Evolutionary conservation across 208 protist species (phyloP).

Genomic region (Crithidia bombi): DNA sequence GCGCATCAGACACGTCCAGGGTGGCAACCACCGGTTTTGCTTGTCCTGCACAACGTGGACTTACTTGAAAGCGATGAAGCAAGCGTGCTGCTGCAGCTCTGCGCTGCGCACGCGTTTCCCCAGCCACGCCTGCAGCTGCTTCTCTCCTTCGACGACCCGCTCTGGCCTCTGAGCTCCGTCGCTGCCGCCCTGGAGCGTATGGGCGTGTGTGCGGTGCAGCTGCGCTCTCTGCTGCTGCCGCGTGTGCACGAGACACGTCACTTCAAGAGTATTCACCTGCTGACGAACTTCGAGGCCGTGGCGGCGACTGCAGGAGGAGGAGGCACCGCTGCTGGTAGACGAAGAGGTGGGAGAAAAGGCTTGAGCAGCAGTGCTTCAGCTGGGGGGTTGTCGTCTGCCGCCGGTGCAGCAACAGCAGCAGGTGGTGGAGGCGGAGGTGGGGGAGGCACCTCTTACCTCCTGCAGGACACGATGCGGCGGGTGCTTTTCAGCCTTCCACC

Average conservation of each 20-base stretch:
- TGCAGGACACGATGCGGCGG: constrained; percentile 84
- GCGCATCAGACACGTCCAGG: constrained; percentile 11
- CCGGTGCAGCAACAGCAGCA: background rate
- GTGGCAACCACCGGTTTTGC: constrained; percentile 37
- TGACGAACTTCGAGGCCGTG: constrained; percentile 58
- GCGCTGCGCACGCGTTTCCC: constrained; percentile 44
- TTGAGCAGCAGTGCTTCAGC: background rate
- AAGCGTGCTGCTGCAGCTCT: constrained; percentile 49
- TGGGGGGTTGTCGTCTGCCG: background rate
- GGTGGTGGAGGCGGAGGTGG: background rate
- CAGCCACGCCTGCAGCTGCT: constrained; percentile 46
- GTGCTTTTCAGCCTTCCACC: constrained; percentile 75
- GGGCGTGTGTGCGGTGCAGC: constrained; percentile 58
- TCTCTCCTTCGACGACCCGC: constrained; percentile 68
- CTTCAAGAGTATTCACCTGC: constrained; percentile 51
- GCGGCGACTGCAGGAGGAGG: constrained; percentile 26
- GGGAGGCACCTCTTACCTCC: constrained; percentile 31
- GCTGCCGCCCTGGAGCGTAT: constrained; percentile 40
- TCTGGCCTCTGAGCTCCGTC: constrained; percentile 43
- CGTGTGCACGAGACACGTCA: constrained; percentile 62
- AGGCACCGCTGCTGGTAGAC: too few species aligned
- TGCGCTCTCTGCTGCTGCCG: constrained; percentile 61
- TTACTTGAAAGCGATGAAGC: constrained; percentile 46
- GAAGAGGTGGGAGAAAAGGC: background rate
- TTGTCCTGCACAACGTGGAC: constrained; percentile 76